Evolutionary conservation across 2,329 filamentous ascomycete species (phyloP).

Genomic region (Apiospora hydei): DNA sequence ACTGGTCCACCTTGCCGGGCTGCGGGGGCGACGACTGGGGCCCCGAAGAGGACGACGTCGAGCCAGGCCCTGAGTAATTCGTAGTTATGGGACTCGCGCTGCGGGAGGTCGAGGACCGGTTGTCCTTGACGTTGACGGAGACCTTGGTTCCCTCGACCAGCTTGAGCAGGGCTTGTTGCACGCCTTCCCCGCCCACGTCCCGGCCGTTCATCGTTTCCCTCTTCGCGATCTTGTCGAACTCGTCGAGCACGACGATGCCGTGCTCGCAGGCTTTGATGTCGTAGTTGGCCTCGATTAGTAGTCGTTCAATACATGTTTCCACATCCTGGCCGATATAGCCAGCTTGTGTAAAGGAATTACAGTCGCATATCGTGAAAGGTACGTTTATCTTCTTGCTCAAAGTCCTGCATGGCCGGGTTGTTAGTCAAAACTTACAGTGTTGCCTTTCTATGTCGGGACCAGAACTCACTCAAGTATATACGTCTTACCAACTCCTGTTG

Average conservation of each 20-base stretch:
- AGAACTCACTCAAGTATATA: conserved; percentile 78
- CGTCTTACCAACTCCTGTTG: conserved; percentile 95
- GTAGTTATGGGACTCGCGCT: conserved; percentile 60
- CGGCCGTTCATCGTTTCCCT: conserved; percentile 87
- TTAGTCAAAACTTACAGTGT: background rate
- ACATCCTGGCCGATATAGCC: conserved; percentile 98
- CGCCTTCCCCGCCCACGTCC: conserved; percentile 94
- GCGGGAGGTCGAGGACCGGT: conserved; percentile 60
- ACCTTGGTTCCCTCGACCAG: conserved; percentile 96
- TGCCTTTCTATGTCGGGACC: background rate
- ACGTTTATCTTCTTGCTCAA: conserved; percentile 92
- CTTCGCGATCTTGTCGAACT: conserved; percentile 96
- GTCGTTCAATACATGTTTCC: conserved; percentile 90
- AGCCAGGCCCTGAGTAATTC: conserved; percentile 56
- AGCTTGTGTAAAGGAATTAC: conserved; percentile 93
- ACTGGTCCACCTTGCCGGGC: conserved; percentile 64
- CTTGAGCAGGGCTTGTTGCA: conserved; percentile 94
- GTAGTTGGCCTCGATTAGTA: conserved; percentile 90
- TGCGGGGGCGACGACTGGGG: conserved; percentile 54
- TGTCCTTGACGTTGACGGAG: conserved; percentile 87
- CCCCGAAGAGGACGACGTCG: conserved; percentile 49
- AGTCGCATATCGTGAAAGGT: conserved; percentile 94
- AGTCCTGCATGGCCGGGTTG: conserved; percentile 64
- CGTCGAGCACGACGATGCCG: conserved; percentile 94
- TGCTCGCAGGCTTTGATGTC: conserved; percentile 84